phyloP scores from a whole-genome alignment of 1,284 basidiomycete species.

The Trichosporon sp. region DNA sequence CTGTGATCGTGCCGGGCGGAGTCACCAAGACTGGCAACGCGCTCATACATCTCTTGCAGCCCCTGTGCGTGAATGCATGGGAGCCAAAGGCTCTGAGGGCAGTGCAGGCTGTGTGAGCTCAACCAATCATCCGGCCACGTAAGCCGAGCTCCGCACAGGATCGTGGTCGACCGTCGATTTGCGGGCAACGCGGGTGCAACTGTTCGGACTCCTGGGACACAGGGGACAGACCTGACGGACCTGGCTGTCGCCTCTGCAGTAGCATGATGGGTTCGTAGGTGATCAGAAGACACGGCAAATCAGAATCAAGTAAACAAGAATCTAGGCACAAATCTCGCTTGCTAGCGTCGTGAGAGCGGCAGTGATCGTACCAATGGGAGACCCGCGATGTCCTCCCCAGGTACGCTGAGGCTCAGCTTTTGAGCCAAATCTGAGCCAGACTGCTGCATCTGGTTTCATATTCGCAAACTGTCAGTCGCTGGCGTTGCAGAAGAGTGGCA shows the following conservation, averaged over 20 bases:
- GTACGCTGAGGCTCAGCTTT: not conserved
- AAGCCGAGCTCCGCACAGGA: too few relatives aligned
- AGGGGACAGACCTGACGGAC: too few relatives aligned
- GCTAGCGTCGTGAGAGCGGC: not conserved
- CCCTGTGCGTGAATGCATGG: not conserved
- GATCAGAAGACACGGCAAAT: conserved; percentile 1
- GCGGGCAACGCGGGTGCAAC: conserved; percentile 9
- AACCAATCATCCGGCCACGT: not conserved
- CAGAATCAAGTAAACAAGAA: not conserved
- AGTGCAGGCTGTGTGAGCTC: not conserved
- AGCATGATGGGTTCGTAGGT: not conserved
- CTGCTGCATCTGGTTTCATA: conserved; percentile 7
- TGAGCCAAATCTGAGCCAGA: not conserved
- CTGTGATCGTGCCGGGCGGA: not conserved
- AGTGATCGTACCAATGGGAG: conserved; percentile 1
- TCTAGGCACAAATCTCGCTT: not conserved
- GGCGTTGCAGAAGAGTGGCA: not conserved
- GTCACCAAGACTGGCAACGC: not conserved
- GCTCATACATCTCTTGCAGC: not conserved
- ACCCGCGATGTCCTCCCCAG: not conserved
- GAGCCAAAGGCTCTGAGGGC: not conserved
- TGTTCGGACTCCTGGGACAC: not conserved
- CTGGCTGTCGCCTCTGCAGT: not conserved
- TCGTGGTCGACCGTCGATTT: not conserved
- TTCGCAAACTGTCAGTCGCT: not conserved